phyloP scores from a whole-genome alignment of 2,329 filamentous ascomycete genomes.

The Fusarium nanum region DNA sequence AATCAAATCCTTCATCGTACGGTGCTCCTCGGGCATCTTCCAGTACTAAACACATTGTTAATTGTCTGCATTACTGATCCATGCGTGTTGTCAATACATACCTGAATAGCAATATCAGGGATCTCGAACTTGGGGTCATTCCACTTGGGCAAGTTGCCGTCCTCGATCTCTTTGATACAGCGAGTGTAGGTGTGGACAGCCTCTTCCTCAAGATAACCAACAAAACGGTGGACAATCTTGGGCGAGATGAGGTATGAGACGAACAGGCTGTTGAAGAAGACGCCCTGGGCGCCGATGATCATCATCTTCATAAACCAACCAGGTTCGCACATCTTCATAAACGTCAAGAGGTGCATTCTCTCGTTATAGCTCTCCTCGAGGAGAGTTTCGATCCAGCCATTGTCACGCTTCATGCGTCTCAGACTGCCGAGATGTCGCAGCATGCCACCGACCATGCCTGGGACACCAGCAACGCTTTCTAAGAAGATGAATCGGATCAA shows the following conservation, averaged over 20 bases:
- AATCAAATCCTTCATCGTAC: constrained; percentile 87
- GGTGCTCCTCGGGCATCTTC: constrained; percentile 87
- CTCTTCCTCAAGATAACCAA: constrained; percentile 97
- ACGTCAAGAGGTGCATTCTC: constrained; percentile 91
- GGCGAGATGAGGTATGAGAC: constrained; percentile 87
- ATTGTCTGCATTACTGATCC: not conserved
- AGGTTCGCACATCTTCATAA: constrained; percentile 83
- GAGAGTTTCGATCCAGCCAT: constrained; percentile 95
- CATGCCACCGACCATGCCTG: constrained; percentile 97
- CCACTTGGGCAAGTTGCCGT: constrained; percentile 87
- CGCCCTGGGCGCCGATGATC: constrained; percentile 91
- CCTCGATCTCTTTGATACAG: constrained; percentile 86
- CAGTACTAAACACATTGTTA: constrained; percentile 71
- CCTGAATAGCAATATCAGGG: constrained; percentile 85
- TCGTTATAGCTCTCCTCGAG: constrained; percentile 94
- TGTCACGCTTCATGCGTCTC: constrained; percentile 87
- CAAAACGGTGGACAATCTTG: constrained; percentile 91
- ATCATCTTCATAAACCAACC: constrained; percentile 92
- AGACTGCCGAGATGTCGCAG: constrained; percentile 87
- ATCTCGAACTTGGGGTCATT: constrained; percentile 74
- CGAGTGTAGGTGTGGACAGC: constrained; percentile 95
- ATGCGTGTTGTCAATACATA: constrained; percentile 34
- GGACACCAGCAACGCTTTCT: constrained; percentile 93
- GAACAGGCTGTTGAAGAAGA: constrained; percentile 97
- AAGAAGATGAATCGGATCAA: constrained; percentile 91